Evolutionary conservation across 257 asterid species (phyloP).

Genomic region (Mentha longifolia): DNA sequence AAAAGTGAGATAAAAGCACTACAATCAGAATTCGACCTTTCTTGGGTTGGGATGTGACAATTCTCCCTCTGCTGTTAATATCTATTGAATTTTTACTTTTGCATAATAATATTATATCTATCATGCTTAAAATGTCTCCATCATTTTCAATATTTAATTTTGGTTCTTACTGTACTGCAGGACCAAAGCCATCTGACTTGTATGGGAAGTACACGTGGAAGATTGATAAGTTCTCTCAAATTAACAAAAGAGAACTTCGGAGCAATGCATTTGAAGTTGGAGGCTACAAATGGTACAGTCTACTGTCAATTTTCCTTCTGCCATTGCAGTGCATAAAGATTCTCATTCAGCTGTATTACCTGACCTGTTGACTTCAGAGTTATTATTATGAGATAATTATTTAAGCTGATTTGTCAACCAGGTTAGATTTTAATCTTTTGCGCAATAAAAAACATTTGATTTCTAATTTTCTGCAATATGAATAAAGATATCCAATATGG

Average conservation of each 20-base stretch:
- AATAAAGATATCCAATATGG: background rate
- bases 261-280: constrained; percentile 69
- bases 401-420: constrained; percentile 14
- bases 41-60: background rate
- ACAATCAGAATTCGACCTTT: background rate
- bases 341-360: constrained; percentile 18
- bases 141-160: constrained; percentile 7
- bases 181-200: constrained; percentile 55
- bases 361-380: constrained; percentile 14
- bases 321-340: constrained; percentile 19
- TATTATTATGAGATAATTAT: constrained; percentile 11
- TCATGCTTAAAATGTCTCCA: too few relatives aligned
- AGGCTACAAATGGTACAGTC: constrained; percentile 60
- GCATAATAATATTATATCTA: background rate
- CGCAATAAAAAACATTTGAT: background rate
- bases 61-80: background rate
- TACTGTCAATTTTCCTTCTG: constrained; percentile 26
- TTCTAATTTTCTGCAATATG: constrained; percentile 1
- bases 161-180: constrained; percentile 41
- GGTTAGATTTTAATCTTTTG: constrained; percentile 5
- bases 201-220: constrained; percentile 66
- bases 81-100: background rate
- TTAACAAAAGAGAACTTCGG: constrained; percentile 62
- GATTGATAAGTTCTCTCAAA: constrained; percentile 60
- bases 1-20: background rate